Base-by-base conservation (phyloP, 495 filamentous ascomycete genomes). In the Pyrenopolyporus hunteri region DNA sequence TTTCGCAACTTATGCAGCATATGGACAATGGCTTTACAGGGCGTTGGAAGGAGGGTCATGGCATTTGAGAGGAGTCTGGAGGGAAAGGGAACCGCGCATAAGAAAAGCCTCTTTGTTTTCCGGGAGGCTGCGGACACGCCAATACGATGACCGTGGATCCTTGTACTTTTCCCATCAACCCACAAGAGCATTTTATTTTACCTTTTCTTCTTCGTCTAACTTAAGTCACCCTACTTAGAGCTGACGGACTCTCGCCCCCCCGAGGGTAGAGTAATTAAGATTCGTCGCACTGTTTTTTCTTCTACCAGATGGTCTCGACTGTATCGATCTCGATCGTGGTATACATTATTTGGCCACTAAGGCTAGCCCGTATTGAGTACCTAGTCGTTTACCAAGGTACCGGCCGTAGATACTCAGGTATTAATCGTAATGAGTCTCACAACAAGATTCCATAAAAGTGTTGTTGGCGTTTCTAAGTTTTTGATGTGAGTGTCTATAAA, bases 21-120 rank as follows among this genome's bases (percentile, higher is more conserved):
- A 56, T 57, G 63, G 39, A 57, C 51, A 36, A 32, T 60, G 57
- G 37, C 28, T 61, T 61, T 43, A 48, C 45, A 56, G 47, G 57
- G 63, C 63, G 63, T 66, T 66, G 52, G 52, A 37, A 53, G 63
- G 47, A 20, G 40, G 37, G 40, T 20, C 13, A 42, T 7, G 57
- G 63, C 63, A 61, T 61, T 57, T 53, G 28, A 66, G 52, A 59
- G 57, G 63, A 60, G 51, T 65, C 50, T 46, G 35, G 62, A 47
- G 33, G 63, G 56, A 42, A 60, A 23, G 52, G 56, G 50, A 60
- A 59, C 45, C 43, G 43, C 51, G 57, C 26, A 66, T 48, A 49
- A 52, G 56, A 47, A 50, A 28, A 28, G 22, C 37, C 20, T 28
- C 19, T 32, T 52, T 46, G n/a, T n/a, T 39, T 25, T 13, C 29